Base-by-base conservation (phyloP, 2,329 filamentous ascomycete species). In the Arthrobotrys megalospora region DNA sequence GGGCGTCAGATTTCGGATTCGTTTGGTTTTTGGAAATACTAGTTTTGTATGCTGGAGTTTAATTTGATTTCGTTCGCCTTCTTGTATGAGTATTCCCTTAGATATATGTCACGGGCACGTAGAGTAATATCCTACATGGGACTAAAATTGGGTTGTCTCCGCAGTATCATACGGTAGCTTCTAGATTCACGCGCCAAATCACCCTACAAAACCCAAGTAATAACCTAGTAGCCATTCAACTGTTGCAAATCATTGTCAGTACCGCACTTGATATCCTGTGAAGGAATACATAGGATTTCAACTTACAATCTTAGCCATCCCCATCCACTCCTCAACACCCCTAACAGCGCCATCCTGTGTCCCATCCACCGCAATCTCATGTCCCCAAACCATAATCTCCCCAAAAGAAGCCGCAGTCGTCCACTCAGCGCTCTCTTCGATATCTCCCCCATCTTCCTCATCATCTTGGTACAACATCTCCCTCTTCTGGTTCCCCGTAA, bases 331-430 rank as follows among this genome's bases (percentile, higher is more conserved):
- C 12, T 72, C 75, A 38, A 78, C 16, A 8, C 75, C 75, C 28
- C 60, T 78, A 24, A 78, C 67, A 0, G 72, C 67, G 12, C 75
- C 75, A 43, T 78, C 75, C n/a, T 78, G 75, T 11, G 52, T 50
- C 6, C 36, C 50, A 21, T 78, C 75, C 5, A 78, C 67, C n/a
- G 34, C 34, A 3, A 68, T 14, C 28, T 78, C 75, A 21, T 78
- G 75, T 7, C 75, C 75, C 75, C 75, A 78, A n/a, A 78, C 67
- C 62, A 78, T 72, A 16, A 78, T 72, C 6, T 78, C 75, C 12
- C 34, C 53, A 19, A 78, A 78, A 0, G 62, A 64, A 47, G 75
- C 60, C 19, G 34, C 41, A 50, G 75, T 68, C 3, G 47, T 52
- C 75, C 75, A 78, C 36, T 72, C 43, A 5, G 28, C 24, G 28